Base-by-base conservation (phyloP, 225 moss, liverwort and hornwort genomes). In the Rhytidiadelphus loreus region DNA sequence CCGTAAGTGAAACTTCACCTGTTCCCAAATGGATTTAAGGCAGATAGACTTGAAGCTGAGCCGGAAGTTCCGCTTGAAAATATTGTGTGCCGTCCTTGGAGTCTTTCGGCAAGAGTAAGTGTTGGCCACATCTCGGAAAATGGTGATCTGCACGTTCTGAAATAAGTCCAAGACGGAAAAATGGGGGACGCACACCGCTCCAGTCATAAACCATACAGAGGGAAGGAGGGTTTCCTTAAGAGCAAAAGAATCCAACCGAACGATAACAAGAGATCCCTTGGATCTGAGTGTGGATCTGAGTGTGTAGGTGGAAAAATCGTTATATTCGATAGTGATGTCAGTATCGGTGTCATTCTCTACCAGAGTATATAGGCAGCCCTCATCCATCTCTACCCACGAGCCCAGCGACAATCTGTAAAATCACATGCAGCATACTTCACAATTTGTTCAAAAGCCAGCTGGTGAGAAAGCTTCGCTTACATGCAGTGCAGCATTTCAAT, bases 221-320 rank as follows among this genome's bases (percentile, higher is more conserved):
- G 75, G 33, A 75, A 32, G 12, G 6, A 0, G 0, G 8, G 66
- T 50, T 0, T 70, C 53, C 3, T 2, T 4, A 13, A 0, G 8
- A 57, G 6, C 10, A 35, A 16, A 29, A 32, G 4, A 5, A 10
- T 16, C 2, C 33, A 7, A 59, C 17, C 14, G 33, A 23, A 85
- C 2, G 7, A n/a, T 24, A 5, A 32, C 16, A 29, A 17, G 0
- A 77, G 32, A 2, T 21, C 33, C 12, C 59, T 6, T 16, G 23
- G 72, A 30, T 72, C 3, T 5, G 44, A 85, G 59, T 23, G 11
- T 7, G 72, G 43, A 41, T 25, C 6, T 17, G 28, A n/a, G n/a
- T n/a, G n/a, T n/a, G n/a, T n/a, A n/a, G n/a, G n/a, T n/a, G n/a
- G n/a, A n/a, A n/a, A 7, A 23, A 59, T 22, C 2, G 3, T 6